These are phyloP conservation scores for Ceratonia siliqua DNA, from an alignment of 306 rosid genomes.

Conservation along the genomic window DNA sequence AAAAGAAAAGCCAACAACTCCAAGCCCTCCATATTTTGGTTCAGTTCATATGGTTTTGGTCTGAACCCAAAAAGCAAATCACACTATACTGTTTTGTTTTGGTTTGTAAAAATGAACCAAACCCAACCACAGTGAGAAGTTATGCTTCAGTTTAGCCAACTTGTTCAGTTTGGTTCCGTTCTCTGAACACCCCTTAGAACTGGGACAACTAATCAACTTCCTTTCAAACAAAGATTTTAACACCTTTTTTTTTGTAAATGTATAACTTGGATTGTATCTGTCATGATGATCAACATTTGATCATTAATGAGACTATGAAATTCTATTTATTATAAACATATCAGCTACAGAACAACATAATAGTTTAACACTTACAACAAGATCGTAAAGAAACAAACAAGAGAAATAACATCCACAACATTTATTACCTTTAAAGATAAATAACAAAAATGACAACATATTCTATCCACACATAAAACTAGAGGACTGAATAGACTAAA, in stretches of 20 bases:
- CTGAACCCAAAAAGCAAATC: too few species aligned
- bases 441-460: constrained; percentile 28
- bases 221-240: not conserved
- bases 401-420: constrained; percentile 32
- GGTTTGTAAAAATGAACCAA: too few species aligned
- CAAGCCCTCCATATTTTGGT: too few species aligned
- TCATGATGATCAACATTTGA: not conserved
- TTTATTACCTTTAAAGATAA: constrained; percentile 25
- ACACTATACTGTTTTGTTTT: too few species aligned
- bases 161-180: too few species aligned
- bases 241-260: not conserved
- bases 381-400: not conserved
- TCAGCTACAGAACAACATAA: not conserved
- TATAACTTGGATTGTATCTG: not conserved
- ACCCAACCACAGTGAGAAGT: too few species aligned
- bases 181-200: too few species aligned
- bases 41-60: too few species aligned
- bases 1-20: too few species aligned
- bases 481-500: constrained; percentile 35
- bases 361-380: not conserved
- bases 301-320: not conserved
- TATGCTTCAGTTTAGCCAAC: too few species aligned
- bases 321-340: not conserved
- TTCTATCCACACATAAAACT: constrained; percentile 34
- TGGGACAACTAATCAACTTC: not conserved